Conservation (phyloP, 169 alveolate genomes). For the Plasmodium relictum region DNA sequence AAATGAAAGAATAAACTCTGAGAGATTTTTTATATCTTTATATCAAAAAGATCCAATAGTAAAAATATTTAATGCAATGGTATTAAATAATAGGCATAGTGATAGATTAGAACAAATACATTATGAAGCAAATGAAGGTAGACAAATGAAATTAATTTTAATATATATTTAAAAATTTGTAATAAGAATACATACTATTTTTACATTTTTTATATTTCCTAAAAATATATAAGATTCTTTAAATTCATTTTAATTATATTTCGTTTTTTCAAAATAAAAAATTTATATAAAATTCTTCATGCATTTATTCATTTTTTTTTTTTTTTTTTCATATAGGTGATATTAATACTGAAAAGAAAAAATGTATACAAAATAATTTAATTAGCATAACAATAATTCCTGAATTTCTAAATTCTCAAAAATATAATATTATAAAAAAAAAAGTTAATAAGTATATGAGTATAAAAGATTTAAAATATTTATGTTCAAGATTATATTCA, state of each 20-base stretch:
- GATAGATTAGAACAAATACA: conserved; percentile 44
- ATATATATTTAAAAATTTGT: background rate
- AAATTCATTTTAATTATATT: background rate
- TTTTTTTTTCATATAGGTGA: conserved; percentile 15
- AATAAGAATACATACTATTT: background rate
- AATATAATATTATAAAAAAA: conserved; percentile 60
- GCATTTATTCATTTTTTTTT: background rate
- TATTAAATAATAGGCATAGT: conserved; percentile 46
- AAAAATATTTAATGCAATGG: conserved; percentile 46
- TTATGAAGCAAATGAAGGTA: conserved; percentile 55
- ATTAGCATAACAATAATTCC: conserved; percentile 69
- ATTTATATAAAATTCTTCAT: background rate
- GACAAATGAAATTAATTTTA: background rate
- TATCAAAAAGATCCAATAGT: conserved; percentile 46
- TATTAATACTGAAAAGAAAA: conserved; percentile 11
- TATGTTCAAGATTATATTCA: conserved; percentile 70
- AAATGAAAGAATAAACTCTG: conserved; percentile 63
- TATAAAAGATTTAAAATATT: conserved; percentile 60
- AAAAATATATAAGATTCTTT: background rate
- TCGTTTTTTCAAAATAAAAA: too few species aligned
- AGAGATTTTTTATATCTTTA: conserved; percentile 65
- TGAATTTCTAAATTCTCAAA: conserved; percentile 61
- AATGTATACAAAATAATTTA: conserved; percentile 48
- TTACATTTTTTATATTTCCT: background rate
- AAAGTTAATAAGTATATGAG: conserved; percentile 64